phyloP scores from a whole-genome alignment of 768 basidiomycete species.

The Lactarius evosmus region DNA sequence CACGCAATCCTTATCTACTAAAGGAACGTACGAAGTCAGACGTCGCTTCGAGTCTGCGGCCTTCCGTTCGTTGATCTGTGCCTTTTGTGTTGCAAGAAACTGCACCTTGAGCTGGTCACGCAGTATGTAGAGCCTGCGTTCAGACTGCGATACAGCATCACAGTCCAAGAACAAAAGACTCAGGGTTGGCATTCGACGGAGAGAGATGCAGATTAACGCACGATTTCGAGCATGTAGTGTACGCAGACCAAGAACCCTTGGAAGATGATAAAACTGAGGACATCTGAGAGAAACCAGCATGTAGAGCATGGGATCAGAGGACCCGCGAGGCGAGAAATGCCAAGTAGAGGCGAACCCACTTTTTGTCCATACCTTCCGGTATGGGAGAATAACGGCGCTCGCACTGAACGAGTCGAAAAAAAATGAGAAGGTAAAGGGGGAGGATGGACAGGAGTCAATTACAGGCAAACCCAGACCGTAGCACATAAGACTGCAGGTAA shows the following conservation, averaged over 20 bases:
- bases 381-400: conserved; percentile 40
- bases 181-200: conserved; percentile 1
- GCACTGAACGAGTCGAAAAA: conserved; percentile 36
- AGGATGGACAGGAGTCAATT: conserved; percentile 30
- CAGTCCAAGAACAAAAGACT: neutral
- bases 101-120: conserved; percentile 54
- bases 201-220: conserved; percentile 31
- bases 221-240: conserved; percentile 44
- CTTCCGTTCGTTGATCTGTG: conserved; percentile 59
- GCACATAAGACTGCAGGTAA: conserved; percentile 63
- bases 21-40: conserved; percentile 63
- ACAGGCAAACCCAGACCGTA: conserved; percentile 44
- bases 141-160: conserved; percentile 33
- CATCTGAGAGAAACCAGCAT: conserved; percentile 37
- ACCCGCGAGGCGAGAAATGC: neutral
- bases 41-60: conserved; percentile 78
- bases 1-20: conserved; percentile 20
- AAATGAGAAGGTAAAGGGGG: neutral
- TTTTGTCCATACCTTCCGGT: conserved; percentile 37
- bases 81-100: conserved; percentile 59
- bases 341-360: conserved; percentile 34
- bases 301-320: conserved; percentile 17
- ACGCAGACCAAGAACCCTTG: conserved; percentile 79
- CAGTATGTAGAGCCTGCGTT: conserved; percentile 48
- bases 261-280: conserved; percentile 73